These are phyloP conservation scores for Wickerhamomyces rabaulensis DNA, from an alignment of 805 yeast species.

Conservation along the genomic window DNA sequence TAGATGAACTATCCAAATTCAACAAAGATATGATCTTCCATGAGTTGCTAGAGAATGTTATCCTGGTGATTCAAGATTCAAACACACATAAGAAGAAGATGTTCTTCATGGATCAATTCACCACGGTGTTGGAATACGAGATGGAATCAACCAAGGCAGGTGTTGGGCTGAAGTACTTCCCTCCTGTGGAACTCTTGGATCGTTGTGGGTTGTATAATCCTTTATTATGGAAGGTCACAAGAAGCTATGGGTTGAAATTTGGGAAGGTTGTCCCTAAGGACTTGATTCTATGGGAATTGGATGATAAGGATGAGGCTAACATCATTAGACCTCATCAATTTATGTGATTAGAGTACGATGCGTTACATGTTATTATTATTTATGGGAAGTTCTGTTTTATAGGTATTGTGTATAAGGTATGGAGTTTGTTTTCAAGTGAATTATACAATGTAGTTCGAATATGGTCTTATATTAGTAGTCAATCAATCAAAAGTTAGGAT, in stretches of 20 bases:
- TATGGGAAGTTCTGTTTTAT: not conserved
- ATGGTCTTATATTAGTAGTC: too few relatives aligned
- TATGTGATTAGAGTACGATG: not conserved
- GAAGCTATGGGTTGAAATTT: constrained; percentile 8
- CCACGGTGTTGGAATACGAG: constrained; percentile 1
- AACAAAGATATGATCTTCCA: constrained; percentile 4
- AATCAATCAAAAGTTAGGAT: too few relatives aligned
- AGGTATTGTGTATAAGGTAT: not conserved
- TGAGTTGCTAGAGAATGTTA: constrained; percentile 8
- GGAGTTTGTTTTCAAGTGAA: not conserved
- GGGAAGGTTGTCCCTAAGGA: constrained; percentile 9
- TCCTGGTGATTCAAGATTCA: constrained; percentile 4
- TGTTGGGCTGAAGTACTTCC: not conserved
- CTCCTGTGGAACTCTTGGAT: not conserved
- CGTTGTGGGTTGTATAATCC: constrained; percentile 8
- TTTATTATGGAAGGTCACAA: constrained; percentile 8
- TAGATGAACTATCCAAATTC: constrained; percentile 3
- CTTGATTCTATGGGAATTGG: constrained; percentile 10
- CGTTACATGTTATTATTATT: too few relatives aligned
- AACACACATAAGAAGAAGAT: not conserved
- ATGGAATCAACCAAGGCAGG: not conserved
- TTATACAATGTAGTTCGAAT: too few relatives aligned
- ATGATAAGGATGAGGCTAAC: constrained; percentile 5
- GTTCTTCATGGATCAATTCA: constrained; percentile 6
- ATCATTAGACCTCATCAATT: constrained; percentile 6